A percentile compares a stretch with the other conserved stretches of the same genome.
phyloP scores from a whole-genome alignment of 495 filamentous ascomycete genomes.

The Xylaria cubensis region DNA sequence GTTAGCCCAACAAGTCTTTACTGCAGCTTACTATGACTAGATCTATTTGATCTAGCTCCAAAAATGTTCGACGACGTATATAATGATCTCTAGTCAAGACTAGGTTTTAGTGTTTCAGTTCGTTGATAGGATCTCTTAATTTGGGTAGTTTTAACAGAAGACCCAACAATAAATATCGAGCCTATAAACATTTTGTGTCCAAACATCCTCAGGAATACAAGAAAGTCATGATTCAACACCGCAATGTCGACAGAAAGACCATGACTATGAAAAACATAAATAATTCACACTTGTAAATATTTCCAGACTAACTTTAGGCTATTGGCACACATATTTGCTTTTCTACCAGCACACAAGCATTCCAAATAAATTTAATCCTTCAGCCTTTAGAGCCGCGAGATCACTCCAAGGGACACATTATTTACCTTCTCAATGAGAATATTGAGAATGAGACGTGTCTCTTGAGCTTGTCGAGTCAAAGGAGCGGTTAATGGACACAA shows the following conservation, averaged over 20 bases:
- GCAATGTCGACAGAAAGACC: background rate
- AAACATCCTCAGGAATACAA: background rate
- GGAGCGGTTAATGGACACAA: too few species aligned
- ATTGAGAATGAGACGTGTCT: too few species aligned
- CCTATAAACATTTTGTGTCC: background rate
- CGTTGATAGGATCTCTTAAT: background rate
- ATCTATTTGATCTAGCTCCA: background rate
- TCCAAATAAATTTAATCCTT: too few species aligned
- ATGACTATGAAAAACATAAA: background rate
- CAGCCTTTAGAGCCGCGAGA: too few species aligned
- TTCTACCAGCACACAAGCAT: too few species aligned
- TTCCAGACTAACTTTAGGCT: background rate
- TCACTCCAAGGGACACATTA: background rate
- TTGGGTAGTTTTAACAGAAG: too few species aligned
- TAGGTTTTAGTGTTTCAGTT: background rate
- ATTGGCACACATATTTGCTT: too few species aligned
- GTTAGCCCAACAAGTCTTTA: background rate
- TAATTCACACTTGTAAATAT: background rate
- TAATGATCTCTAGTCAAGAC: background rate
- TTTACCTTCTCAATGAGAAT: too few species aligned
- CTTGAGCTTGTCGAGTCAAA: too few species aligned
- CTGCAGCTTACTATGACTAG: background rate
- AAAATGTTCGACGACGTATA: background rate
- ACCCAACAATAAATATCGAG: background rate
- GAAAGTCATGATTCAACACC: background rate